Base-by-base conservation (phyloP, 345 rosid species). In the Lepidium africanum region DNA sequence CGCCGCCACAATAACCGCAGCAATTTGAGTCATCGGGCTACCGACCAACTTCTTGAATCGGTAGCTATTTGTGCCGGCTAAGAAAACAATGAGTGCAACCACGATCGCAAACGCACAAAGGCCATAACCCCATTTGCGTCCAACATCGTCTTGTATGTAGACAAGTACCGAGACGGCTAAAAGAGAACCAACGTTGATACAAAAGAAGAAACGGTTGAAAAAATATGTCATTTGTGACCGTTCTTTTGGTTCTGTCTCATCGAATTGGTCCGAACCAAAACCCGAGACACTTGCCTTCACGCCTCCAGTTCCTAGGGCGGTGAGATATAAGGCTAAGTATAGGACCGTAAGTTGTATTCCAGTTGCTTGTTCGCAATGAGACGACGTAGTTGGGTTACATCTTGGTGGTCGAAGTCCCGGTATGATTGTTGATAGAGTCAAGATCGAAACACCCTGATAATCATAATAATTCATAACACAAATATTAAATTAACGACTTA, bases 241-340 rank as follows among this genome's bases (percentile, higher is more conserved):
- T 76, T 94, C 99, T 21, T 65, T 67, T 2, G 73, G 78, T 70
- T 94, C 88, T 0, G 82, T 76, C 7, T 94, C 99, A 43, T 90
- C 91, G 72, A 94, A 94, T 30, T 94, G 99, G 74, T 94, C 99
- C 0, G 99, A 94, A 0, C 95, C 97, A 36, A 94, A 94, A 3
- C 99, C 99, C 0, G 99, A 94, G 2, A 94, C 96, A 57, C 99
- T 94, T 15, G 99, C 90, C 76, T 94, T 94, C 46, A 94, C 82
- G 1, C 99, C 97, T 2, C 99, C 99, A 1, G 97, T 94, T 42
- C 99, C 99, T 0, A 91, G 84, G 21, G 99, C 99, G 1, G 89
- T 81, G 5, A 90, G 69, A 80, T 94, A 94, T 33, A 94, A 81
- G 12, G 96, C 96, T 45, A 80, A 19, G 67, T 94, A 87, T 42